Base-by-base conservation (phyloP, 106 monocot genomes). In the Triglochin maritima region DNA sequence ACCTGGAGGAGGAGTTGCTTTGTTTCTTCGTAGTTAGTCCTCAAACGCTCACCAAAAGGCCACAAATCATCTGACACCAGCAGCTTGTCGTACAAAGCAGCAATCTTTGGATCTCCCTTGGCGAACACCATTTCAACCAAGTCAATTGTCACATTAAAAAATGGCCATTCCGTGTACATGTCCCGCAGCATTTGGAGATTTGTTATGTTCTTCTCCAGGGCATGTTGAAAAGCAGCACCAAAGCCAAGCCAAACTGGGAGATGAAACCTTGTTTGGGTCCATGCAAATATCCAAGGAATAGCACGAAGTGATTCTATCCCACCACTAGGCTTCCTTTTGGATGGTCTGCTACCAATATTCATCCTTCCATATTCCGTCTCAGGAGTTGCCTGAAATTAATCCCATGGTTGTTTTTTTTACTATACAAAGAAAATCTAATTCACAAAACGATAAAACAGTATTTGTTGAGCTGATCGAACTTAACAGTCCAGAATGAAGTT, bases 231-330 rank as follows among this genome's bases (percentile, higher is more conserved):
- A 42, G 98, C 98, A 46, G 81, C 77, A 17, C 98, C 79, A 69
- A 98, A 92, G 17, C 98, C 98, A 63, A 98, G 92, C 98, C 98
- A 98, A 41, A 98, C 98, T 13, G 98, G 98, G 61, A 98, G 86
- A 72, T 98, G 92, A 79, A 98, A 98, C 55, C 98, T 76, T 42
- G 92, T 98, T 65, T 98, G 98, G 11, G 98, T 98, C 98, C 98
- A 98, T 46, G 98, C 98, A 86, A 98, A 98, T 9, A 98, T 98
- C 98, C 98, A 98, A 42, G 98, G 92, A 14, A 98, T 98, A 51
- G 98, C 98, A 71, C 92, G 88, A 10, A 98, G 80, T 12, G 98
- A 80, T 77, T 98, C 98, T 52, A 98, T 98, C 42, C 98, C 98
- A 41, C 98, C 92, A 59, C 98, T 98, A 0, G 98, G 92, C 81